Base-by-base conservation (phyloP, 202 grass and related monocot genomes). In the Digitaria exilis region DNA sequence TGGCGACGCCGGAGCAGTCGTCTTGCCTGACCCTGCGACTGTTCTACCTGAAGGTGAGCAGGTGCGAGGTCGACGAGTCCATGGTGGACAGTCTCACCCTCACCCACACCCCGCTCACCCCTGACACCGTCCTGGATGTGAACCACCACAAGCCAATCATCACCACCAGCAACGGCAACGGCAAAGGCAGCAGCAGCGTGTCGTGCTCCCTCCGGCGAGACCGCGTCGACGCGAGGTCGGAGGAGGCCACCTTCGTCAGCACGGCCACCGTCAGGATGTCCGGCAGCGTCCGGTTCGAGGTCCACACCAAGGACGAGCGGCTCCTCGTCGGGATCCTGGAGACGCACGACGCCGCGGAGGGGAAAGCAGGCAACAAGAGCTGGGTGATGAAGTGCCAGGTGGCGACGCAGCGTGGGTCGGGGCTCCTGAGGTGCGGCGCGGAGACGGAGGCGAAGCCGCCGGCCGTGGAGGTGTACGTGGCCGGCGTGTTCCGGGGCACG, bases 21-120 rank as follows among this genome's bases (percentile, higher is more conserved):
- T 80, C 83, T 19, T 88, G 72, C 31, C 88, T 98, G 9, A 88
- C 85, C 44, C 51, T 98, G 16, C 94, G 77, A 28, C 82, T 94
- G 51, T 98, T 98, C 65, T 95, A 90, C 70, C 75, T 98, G 82
- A 91, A 89, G 83, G 49, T 93, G 73, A 88, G 82, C 74, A 82
- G 90, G 79, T 94, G 74, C 65, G 71, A 85, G 76, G 48, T 86
- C 25, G 75, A 91, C 81, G 85, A 91, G 59, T 86, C 92, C 70
- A 87, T 77, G 78, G 74, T 78, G 18, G 46, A 81, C 37, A 24
- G 50, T 16, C 67, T 97, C 50, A 92, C 83, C 17, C 43, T 94
- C 55, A 92, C 80, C 50, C 86, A 90, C 92, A 63, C 62, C 65
- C 86, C 88, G 19, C 84, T 94, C 69, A 89, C 88, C 62, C 82